Evolutionary conservation across 208 protist genomes (phyloP).

Genomic region (Leptomonas pyrrhocoris): DNA sequence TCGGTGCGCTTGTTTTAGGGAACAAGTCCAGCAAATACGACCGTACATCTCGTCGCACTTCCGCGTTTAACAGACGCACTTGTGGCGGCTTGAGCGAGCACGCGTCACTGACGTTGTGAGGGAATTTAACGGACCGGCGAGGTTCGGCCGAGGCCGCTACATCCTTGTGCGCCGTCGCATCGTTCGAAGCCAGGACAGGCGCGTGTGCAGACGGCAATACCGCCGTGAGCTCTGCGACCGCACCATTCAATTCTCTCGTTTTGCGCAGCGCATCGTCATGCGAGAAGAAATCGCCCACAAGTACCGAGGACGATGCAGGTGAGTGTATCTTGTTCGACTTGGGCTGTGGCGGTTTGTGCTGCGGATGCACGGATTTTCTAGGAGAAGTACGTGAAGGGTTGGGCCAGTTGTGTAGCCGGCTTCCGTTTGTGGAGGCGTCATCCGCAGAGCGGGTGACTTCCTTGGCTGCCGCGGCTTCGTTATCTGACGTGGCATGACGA

Average conservation of each 20-base stretch:
- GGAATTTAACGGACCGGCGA: background rate
- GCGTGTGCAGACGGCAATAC: background rate
- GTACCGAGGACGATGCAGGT: background rate
- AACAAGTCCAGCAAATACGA: constrained; percentile 18
- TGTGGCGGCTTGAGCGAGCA: background rate
- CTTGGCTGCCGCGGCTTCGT: no score
- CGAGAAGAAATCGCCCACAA: background rate
- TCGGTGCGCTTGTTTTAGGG: background rate
- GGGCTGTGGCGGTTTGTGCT: background rate
- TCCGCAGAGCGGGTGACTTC: no score
- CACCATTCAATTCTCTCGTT: background rate
- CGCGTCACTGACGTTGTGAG: background rate
- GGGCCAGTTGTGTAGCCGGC: no score
- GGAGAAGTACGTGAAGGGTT: background rate
- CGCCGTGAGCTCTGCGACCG: background rate
- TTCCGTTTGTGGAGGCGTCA: no score
- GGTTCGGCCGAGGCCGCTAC: background rate
- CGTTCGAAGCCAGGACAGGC: background rate
- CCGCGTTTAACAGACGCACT: background rate
- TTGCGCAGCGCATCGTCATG: background rate
- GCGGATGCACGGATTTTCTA: background rate
- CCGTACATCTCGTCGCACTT: constrained; percentile 2
- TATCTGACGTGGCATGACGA: background rate
- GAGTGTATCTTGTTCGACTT: background rate
- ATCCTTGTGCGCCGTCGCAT: background rate